Base-by-base conservation (phyloP, 257 asterid genomes). In the Petunia secreta region DNA sequence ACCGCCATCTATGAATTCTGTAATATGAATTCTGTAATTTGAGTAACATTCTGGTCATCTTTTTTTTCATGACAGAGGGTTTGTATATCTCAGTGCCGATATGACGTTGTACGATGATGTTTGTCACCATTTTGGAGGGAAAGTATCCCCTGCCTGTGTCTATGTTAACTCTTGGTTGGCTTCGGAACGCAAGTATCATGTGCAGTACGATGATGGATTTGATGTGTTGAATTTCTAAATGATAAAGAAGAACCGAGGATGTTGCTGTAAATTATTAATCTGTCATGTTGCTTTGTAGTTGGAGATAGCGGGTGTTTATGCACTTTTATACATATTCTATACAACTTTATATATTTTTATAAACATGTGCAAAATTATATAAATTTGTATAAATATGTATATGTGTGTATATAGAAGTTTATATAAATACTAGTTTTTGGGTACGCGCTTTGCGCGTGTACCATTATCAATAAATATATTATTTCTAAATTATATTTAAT, bases 251-350 rank as follows among this genome's bases (percentile, higher is more conserved):
- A 25, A 40, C 11, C 63, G 62, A 41, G 14, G 40, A 55, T 89
- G 5, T 83, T 93, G 79, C 93, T 97, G 67, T 87, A 1, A 8
- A 89, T 83, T 82, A 91, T 90, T 37, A 91, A 93, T 77, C 34
- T 93, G 75, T 83, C 92, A 38, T 85, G 89, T 0, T 92, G 96
- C 38, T 91, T 91, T 41, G 84, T 91, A 7, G 97, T 90, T 6
- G 96, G 97, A 34, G 97, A 92, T 15, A 91, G 95, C 8, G 97
- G n/a, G n/a, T n/a, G n/a, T n/a, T n/a, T n/a, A n/a, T n/a, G n/a
- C n/a, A n/a, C n/a, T n/a, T n/a, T n/a, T n/a, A n/a, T n/a, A n/a
- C n/a, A n/a, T n/a, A n/a, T n/a, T n/a, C n/a, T n/a, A n/a, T n/a
- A n/a, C n/a, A n/a, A n/a, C n/a, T n/a, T n/a, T n/a, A n/a, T n/a